Base-by-base conservation (phyloP, 371 early-diverging fungal species). In the Mucor mucedo region DNA sequence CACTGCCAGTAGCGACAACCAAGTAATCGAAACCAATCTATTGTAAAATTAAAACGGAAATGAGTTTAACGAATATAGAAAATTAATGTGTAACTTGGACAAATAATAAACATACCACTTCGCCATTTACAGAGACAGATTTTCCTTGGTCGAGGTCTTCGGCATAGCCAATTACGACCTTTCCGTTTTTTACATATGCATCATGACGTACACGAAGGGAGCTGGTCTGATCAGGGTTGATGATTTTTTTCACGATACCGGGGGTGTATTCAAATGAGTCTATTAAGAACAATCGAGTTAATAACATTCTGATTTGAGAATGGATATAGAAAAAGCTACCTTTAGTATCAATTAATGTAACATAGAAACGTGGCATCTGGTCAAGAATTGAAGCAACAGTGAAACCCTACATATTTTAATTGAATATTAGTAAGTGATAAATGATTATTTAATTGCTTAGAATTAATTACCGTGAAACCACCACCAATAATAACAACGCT, bases 1-100 rank as follows among this genome's bases (percentile, higher is more conserved):
- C 61, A 41, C 86, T 83, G 3, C 92, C 92, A 0, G 90, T 89
- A 35, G 88, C 87, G n/a, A 92, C 65, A n/a, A 87, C 83, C 27
- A 88, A 70, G 66, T 89, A 89, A 67, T 92, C 88, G 71, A 88
- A 92, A 33, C 77, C 56, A 33, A 90, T 68, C 72, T 84, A 47
- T 28, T 27, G 27, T 9, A 4, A 42, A 14, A 42, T 14, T 42
- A 42, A 27, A 28, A 21, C 21, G 21, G 21, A 21, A 28, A 28
- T 48, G 48, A 27, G 14, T 11, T 27, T 14, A 21, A 16, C 48
- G 21, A 48, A 7, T 8, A 28, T 5, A 6, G 21, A 28, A 28
- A 27, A 28, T 35, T 35, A 35, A 48, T 48, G 48, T 48, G 48
- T 48, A 48, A 48, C 48, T 48, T 48, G 44, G 21, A 21, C n/a